phyloP scores from a whole-genome alignment of 257 asterid species.

The Fraxinus americana region DNA sequence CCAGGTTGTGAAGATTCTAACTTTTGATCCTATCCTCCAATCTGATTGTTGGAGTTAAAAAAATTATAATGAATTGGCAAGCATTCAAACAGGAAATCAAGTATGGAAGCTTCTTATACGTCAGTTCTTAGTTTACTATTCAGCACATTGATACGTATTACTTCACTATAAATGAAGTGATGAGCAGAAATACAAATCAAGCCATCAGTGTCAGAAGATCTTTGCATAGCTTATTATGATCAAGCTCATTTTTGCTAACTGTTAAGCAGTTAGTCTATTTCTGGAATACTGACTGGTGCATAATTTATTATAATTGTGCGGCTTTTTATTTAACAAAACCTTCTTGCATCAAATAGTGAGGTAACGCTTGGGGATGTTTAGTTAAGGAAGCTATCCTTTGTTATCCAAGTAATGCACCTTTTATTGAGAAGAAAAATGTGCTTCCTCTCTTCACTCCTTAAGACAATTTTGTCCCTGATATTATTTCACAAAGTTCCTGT shows the following conservation, averaged over 20 bases:
- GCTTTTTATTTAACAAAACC: background rate
- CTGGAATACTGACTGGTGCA: background rate
- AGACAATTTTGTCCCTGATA: background rate
- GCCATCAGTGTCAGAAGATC: background rate
- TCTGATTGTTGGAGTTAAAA: background rate
- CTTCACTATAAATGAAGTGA: background rate
- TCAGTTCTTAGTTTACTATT: background rate
- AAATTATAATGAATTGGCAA: background rate
- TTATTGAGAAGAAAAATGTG: background rate
- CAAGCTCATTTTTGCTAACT: background rate
- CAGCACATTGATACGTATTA: background rate
- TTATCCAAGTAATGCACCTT: background rate
- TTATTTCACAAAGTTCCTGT: slow-evolving; percentile 5
- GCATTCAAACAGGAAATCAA: background rate
- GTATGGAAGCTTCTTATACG: background rate
- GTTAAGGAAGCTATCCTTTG: background rate
- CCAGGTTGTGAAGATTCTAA: background rate
- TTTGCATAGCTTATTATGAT: background rate
- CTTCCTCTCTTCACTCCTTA: background rate
- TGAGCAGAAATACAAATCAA: background rate
- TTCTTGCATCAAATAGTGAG: background rate
- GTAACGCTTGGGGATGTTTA: background rate
- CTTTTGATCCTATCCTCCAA: background rate
- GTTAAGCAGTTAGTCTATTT: background rate
- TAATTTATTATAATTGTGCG: background rate